Evolutionary conservation across 768 basidiomycete species (phyloP).

Genomic region (Trametes meyenii): DNA sequence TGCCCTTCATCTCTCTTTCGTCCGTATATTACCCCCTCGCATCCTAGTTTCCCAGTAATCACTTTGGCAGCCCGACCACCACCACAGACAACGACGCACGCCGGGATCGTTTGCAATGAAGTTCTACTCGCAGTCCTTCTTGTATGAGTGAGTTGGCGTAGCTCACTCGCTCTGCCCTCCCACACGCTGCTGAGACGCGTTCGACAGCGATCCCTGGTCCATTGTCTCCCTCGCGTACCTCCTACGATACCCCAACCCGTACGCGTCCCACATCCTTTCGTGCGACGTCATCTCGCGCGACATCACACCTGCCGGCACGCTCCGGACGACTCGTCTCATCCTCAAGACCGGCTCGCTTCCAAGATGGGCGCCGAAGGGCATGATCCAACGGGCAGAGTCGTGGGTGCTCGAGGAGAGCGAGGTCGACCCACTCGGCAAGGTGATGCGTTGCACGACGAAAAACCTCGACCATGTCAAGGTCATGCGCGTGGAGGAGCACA

Average conservation of each 20-base stretch:
- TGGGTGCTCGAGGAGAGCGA: slow-evolving; percentile 97
- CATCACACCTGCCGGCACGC: slow-evolving; percentile 69
- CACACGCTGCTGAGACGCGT: slow-evolving; percentile 18
- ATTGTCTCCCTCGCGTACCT: slow-evolving; percentile 94
- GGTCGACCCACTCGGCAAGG: slow-evolving; percentile 81
- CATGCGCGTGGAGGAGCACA: slow-evolving; percentile 88
- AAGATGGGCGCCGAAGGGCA: slow-evolving; percentile 85
- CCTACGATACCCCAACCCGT: slow-evolving; percentile 94
- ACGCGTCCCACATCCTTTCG: slow-evolving; percentile 89
- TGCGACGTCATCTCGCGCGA: slow-evolving; percentile 93
- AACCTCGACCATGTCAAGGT: slow-evolving; percentile 95
- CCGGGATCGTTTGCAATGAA: slow-evolving; percentile 51
- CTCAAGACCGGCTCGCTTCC: slow-evolving; percentile 91
- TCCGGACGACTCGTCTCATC: slow-evolving; percentile 88
- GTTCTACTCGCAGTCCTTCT: slow-evolving; percentile 58
- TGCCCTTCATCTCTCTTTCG: slow-evolving; percentile 4
- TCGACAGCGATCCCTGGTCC: slow-evolving; percentile 84
- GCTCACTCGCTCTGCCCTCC: background rate
- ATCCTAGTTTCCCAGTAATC: slow-evolving; percentile 8
- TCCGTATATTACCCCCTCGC: background rate
- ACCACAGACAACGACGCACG: background rate
- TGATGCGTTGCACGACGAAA: slow-evolving; percentile 76
- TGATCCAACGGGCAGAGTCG: slow-evolving; percentile 82
- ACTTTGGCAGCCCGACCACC: background rate
- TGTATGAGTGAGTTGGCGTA: slow-evolving; percentile 51